Evolutionary conservation across 2,329 filamentous ascomycete species (phyloP).

Genomic region (Neoscytalidium dimidiatum): DNA sequence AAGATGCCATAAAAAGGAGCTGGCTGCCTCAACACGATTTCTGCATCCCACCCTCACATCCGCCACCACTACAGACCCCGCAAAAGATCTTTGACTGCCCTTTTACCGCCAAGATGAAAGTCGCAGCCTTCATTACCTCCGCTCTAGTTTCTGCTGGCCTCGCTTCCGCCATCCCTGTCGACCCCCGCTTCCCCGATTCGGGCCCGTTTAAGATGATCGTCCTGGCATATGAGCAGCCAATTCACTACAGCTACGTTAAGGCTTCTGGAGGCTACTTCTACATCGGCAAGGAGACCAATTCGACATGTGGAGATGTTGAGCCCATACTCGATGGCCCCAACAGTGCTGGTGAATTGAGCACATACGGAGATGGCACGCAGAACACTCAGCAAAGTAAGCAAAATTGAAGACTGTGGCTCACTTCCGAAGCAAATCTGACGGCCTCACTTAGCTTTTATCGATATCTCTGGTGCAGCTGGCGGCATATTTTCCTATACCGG

Average conservation of each 20-base stretch:
- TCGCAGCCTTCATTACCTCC: neutral
- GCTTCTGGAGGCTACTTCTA: neutral
- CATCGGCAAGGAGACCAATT: conserved; percentile 8
- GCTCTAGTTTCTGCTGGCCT: neutral
- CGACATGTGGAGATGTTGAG: neutral
- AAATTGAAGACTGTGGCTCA: no score
- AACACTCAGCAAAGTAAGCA: neutral
- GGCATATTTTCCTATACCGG: neutral
- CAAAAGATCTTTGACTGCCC: neutral
- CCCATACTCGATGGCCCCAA: neutral
- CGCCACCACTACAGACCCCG: neutral
- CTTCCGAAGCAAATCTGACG: neutral
- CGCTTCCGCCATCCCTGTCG: neutral
- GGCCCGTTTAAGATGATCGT: conserved; percentile 4
- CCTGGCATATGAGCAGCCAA: neutral
- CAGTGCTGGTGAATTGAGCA: neutral
- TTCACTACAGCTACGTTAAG: conserved; percentile 8
- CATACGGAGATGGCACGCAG: neutral
- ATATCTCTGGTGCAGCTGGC: conserved; percentile 1
- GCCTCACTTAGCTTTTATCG: neutral
- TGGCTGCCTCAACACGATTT: neutral
- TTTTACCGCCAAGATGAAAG: neutral
- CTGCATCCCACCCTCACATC: neutral
- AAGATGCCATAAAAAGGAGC: neutral
- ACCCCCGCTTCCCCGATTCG: conserved; percentile 1